Base-by-base conservation (phyloP, 441 rosid species). In the Biscutella auriculata region DNA sequence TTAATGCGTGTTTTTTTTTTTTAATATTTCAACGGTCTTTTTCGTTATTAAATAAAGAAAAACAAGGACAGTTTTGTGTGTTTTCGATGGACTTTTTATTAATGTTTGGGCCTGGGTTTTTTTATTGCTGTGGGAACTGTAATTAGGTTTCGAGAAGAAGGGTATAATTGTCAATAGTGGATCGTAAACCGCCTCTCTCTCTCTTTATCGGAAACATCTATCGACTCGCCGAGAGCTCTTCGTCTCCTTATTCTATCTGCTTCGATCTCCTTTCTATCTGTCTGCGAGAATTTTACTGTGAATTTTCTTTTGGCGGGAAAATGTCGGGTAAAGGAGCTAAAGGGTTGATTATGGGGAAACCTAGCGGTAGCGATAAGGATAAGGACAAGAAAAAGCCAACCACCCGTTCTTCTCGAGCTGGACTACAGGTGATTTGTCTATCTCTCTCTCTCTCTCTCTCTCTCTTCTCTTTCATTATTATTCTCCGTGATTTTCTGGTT, bases 241-340 rank as follows among this genome's bases (percentile, higher is more conserved):
- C 4, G 2, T 19, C 23, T 19, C 23, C 16, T 46, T 29, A 41
- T 40, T 51, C n/a, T 44, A 30, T 55, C 62, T 29, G 37, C 8
- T 53, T 27, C 8, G 60, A 44, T 67, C 30, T 32, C 16, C 25
- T 5, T 6, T 34, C n/a, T n/a, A n/a, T 36, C 8, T 70, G 6
- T 32, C 46, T 53, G 13, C 23, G 33, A 56, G 14, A 16, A 9
- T 2, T 19, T 19, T n/a, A 28, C 32, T 28, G 54, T 36, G 42
- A 43, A n/a, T n/a, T n/a, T n/a, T 3, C 1, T 39, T 60, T 59
- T 59, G 62, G 68, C 74, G 63, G 72, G 76, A 80, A 62, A 74
- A 90, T 90, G 97, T 83, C 97, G 19, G 97, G 97, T 16, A 90
- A 90, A 71, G 97, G 97, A 54, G 97, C 97, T 0, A 90, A 90